Evolutionary conservation across 1,139 yeast species (phyloP).

Genomic region (Suhomyces guaymorum): DNA sequence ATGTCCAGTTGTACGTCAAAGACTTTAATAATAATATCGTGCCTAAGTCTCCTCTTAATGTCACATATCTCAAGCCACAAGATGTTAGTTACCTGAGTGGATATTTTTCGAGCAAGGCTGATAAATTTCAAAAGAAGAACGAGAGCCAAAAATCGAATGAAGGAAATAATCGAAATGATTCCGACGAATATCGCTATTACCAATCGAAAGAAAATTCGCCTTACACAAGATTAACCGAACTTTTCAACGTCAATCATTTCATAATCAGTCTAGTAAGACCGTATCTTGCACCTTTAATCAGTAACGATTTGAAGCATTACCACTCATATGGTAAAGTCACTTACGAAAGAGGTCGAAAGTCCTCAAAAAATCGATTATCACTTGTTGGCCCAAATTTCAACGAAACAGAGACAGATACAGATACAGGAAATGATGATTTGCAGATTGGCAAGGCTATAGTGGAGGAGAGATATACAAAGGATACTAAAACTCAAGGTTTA

Average conservation of each 20-base stretch:
- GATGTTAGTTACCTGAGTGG: conserved; percentile 48
- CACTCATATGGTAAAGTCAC: conserved; percentile 40
- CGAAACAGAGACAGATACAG: background rate
- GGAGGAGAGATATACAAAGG: conserved; percentile 30
- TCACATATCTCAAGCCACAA: conserved; percentile 46
- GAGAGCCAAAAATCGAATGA: conserved; percentile 1
- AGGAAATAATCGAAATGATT: conserved; percentile 4
- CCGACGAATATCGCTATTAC: conserved; percentile 16
- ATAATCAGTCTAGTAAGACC: conserved; percentile 90
- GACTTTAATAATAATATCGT: conserved; percentile 62
- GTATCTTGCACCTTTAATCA: conserved; percentile 83
- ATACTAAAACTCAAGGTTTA: conserved; percentile 32
- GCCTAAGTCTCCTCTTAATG: conserved; percentile 37
- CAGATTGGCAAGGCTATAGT: conserved; percentile 8
- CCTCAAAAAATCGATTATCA: conserved; percentile 1
- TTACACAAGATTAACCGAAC: conserved; percentile 83
- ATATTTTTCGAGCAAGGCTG: conserved; percentile 28
- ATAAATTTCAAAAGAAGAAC: conserved; percentile 12
- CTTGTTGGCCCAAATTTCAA: background rate
- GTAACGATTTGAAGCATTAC: conserved; percentile 74
- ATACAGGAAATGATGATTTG: conserved; percentile 1
- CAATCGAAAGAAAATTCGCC: conserved; percentile 53
- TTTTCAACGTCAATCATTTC: conserved; percentile 91
- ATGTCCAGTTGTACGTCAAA: conserved; percentile 67
- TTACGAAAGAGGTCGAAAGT: conserved; percentile 18